Conservation (phyloP, 208 protist species). For the Wallacemonas collosoma region DNA sequence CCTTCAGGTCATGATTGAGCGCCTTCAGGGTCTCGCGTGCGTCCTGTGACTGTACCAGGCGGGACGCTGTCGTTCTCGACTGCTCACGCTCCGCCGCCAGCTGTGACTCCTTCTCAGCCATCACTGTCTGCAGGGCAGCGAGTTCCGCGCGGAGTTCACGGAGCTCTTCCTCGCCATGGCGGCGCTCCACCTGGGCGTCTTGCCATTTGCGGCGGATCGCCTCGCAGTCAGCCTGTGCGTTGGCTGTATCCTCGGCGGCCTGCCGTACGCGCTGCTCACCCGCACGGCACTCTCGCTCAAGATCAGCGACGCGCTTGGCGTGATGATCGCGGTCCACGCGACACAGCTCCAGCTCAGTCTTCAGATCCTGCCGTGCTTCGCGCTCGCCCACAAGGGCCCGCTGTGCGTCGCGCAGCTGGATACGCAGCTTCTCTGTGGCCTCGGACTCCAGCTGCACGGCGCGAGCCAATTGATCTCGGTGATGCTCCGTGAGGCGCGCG, state of each 20-base stretch:
- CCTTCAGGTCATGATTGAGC: slow-evolving; percentile 36
- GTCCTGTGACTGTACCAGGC: slow-evolving; percentile 24
- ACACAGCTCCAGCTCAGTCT: slow-evolving; percentile 17
- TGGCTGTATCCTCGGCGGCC: slow-evolving; percentile 13
- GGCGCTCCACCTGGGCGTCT: slow-evolving; percentile 37
- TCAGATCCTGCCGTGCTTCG: slow-evolving; percentile 13
- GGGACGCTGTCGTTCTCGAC: slow-evolving; percentile 14
- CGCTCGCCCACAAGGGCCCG: slow-evolving; percentile 1
- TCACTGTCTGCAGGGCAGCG: slow-evolving; percentile 41
- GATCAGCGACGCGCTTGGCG: slow-evolving; percentile 23
- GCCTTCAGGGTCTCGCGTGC: slow-evolving; percentile 28
- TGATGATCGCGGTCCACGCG: slow-evolving; percentile 17
- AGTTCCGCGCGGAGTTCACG: slow-evolving; percentile 67
- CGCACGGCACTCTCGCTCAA: slow-evolving; percentile 26
- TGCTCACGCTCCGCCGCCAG: slow-evolving; percentile 28
- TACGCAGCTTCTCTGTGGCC: slow-evolving; percentile 17
- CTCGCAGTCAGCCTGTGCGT: slow-evolving; percentile 29
- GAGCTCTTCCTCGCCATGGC: slow-evolving; percentile 61
- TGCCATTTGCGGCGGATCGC: slow-evolving; percentile 25
- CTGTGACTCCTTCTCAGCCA: slow-evolving; percentile 41
- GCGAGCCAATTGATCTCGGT: slow-evolving; percentile 21
- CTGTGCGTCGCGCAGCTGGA: slow-evolving; percentile 23
- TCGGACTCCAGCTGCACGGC: slow-evolving; percentile 22
- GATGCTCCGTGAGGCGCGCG: slow-evolving; percentile 19
- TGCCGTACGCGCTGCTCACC: slow-evolving; percentile 25